A percentile compares a stretch with the other conserved stretches of the same genome.
phyloP scores from a whole-genome alignment of 1,139 yeast genomes.

The Yamadazyma taylorii region DNA sequence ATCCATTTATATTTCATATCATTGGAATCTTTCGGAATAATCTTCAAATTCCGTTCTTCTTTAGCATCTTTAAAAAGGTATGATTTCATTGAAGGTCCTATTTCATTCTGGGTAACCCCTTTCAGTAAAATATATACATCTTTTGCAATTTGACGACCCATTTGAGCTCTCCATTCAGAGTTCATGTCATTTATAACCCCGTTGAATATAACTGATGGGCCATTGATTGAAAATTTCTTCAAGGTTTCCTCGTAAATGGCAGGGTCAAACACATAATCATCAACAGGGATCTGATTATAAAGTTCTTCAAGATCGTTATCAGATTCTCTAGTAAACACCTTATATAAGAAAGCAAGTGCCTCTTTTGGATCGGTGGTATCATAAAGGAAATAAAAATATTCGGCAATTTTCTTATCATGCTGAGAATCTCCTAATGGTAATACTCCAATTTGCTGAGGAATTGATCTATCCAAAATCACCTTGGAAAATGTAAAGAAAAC shows the following conservation, averaged over 20 bases:
- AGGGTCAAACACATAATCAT: slow-evolving; percentile 28
- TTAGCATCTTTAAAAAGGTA: slow-evolving; percentile 36
- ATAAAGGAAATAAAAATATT: slow-evolving; percentile 34
- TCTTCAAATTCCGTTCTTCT: slow-evolving; percentile 30
- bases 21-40: slow-evolving; percentile 36
- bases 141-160: slow-evolving; percentile 40
- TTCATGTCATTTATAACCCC: slow-evolving; percentile 58
- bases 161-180: slow-evolving; percentile 39
- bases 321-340: slow-evolving; percentile 29
- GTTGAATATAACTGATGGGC: slow-evolving; percentile 64
- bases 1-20: slow-evolving; percentile 35
- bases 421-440: slow-evolving; percentile 53
- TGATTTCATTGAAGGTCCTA: slow-evolving; percentile 25
- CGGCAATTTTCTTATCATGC: slow-evolving; percentile 32
- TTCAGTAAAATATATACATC: slow-evolving; percentile 34
- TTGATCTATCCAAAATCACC: slow-evolving; percentile 52
- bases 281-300: slow-evolving; percentile 22
- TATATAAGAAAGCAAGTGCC: slow-evolving; percentile 43
- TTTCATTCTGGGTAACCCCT: slow-evolving; percentile 22
- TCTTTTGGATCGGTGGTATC: slow-evolving; percentile 33
- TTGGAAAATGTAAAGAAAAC: slow-evolving; percentile 50
- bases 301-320: slow-evolving; percentile 27
- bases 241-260: slow-evolving; percentile 21
- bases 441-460: slow-evolving; percentile 82
- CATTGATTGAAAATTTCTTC: slow-evolving; percentile 37